phyloP scores from a whole-genome alignment of 2,329 filamentous ascomycete species.

The Talaromyces islandicus region DNA sequence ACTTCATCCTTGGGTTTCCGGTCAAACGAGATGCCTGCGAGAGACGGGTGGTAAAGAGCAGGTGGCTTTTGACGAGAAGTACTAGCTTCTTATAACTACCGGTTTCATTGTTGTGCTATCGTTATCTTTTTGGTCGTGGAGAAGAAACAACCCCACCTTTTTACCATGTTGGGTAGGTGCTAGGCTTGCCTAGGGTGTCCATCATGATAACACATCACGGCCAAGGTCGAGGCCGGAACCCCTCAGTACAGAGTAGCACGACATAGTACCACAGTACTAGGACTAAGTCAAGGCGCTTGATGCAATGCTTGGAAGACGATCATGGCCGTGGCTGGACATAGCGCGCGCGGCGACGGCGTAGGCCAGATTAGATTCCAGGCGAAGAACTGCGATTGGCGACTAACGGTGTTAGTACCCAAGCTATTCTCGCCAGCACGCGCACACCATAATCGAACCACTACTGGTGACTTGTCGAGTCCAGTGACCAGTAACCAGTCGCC shows the following conservation, averaged over 20 bases:
- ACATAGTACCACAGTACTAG: neutral
- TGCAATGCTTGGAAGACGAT: neutral
- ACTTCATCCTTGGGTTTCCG: slow-evolving; percentile 17
- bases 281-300: neutral
- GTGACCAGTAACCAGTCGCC: neutral
- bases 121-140: neutral
- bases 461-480: neutral
- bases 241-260: neutral
- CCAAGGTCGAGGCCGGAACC: neutral
- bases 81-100: neutral
- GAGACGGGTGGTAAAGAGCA: neutral
- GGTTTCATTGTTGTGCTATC: neutral
- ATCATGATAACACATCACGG: neutral
- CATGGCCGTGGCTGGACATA: neutral
- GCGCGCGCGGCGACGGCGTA: neutral
- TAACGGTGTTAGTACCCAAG: neutral
- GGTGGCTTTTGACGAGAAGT: neutral
- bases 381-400: neutral
- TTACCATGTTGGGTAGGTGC: neutral
- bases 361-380: neutral
- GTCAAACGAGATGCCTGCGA: neutral
- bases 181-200: neutral
- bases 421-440: neutral
- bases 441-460: neutral
- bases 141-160: neutral